Conservation (phyloP, 306 rosid genomes). For the Fragaria vesca region DNA sequence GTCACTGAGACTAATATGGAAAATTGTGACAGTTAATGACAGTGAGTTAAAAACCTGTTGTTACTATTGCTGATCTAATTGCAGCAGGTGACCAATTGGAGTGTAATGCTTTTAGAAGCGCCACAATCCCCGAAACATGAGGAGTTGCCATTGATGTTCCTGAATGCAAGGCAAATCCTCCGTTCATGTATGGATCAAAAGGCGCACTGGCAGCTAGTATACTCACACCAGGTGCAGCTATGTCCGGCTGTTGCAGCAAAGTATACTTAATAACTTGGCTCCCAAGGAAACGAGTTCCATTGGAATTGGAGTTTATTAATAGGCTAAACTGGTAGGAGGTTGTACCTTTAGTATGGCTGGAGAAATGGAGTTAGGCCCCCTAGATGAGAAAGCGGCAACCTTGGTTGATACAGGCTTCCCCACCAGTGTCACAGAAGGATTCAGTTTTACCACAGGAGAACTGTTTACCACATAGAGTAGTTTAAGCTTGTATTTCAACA, state of each 20-base stretch:
- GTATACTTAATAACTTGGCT: neutral
- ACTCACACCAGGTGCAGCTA: slow-evolving; percentile 39
- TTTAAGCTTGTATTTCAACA: neutral
- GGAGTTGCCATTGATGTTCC: slow-evolving; percentile 44
- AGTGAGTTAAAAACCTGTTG: slow-evolving; percentile 21
- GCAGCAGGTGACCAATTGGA: slow-evolving; percentile 38
- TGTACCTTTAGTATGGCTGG: slow-evolving; percentile 41
- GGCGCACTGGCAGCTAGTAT: slow-evolving; percentile 34
- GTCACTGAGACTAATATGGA: neutral
- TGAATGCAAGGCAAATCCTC: slow-evolving; percentile 20
- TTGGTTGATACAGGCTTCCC: slow-evolving; percentile 44
- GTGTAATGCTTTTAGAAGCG: slow-evolving; percentile 32
- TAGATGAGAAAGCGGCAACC: slow-evolving; percentile 45
- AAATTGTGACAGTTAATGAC: neutral
- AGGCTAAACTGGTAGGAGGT: neutral
- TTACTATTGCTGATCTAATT: slow-evolving; percentile 35
- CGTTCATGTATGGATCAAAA: neutral
- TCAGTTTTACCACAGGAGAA: slow-evolving; percentile 23
- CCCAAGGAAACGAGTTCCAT: neutral
- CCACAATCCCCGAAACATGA: slow-evolving; percentile 33
- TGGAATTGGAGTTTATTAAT: neutral
- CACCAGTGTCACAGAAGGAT: slow-evolving; percentile 23
- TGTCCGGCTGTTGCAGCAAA: slow-evolving; percentile 29
- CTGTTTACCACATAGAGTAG: neutral
- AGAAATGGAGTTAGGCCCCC: slow-evolving; percentile 55